phyloP scores from a whole-genome alignment of 2,329 filamentous ascomycete genomes.

The Dactylellina cionopaga region DNA sequence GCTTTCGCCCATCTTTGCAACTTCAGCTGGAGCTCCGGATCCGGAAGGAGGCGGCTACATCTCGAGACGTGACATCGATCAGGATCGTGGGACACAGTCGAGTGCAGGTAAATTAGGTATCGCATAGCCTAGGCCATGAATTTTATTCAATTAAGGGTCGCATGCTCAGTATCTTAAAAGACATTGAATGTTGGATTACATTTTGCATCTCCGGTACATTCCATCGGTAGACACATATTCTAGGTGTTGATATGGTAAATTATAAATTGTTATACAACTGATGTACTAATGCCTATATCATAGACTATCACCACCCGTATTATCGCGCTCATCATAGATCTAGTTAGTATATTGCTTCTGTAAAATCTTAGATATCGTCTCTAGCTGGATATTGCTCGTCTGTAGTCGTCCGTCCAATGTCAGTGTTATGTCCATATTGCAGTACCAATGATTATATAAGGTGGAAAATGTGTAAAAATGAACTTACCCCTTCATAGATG shows the following conservation, averaged over 20 bases:
- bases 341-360: constrained; percentile 75
- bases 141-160: too few relatives aligned
- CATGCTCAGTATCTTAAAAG: too few relatives aligned
- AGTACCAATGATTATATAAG: constrained; percentile 50
- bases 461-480: constrained; percentile 37
- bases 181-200: too few relatives aligned
- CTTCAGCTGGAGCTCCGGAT: constrained; percentile 43
- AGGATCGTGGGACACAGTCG: too few relatives aligned
- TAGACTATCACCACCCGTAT: not conserved
- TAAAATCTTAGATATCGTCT: constrained; percentile 75
- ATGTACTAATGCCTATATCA: not conserved
- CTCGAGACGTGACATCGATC: not conserved
- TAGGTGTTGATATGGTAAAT: too few relatives aligned
- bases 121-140: too few relatives aligned
- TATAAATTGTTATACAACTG: too few relatives aligned
- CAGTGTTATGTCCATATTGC: constrained; percentile 4
- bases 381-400: constrained; percentile 73
- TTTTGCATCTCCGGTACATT: too few relatives aligned
- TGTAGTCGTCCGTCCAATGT: constrained; percentile 18
- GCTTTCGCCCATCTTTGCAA: constrained; percentile 28
- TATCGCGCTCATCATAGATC: not conserved
- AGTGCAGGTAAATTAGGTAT: too few relatives aligned
- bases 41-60: constrained; percentile 32
- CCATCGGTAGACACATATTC: too few relatives aligned
- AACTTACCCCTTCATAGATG: constrained; percentile 85